Base-by-base conservation (phyloP, 208 protist genomes). In the Leishmania guyanensis region DNA sequence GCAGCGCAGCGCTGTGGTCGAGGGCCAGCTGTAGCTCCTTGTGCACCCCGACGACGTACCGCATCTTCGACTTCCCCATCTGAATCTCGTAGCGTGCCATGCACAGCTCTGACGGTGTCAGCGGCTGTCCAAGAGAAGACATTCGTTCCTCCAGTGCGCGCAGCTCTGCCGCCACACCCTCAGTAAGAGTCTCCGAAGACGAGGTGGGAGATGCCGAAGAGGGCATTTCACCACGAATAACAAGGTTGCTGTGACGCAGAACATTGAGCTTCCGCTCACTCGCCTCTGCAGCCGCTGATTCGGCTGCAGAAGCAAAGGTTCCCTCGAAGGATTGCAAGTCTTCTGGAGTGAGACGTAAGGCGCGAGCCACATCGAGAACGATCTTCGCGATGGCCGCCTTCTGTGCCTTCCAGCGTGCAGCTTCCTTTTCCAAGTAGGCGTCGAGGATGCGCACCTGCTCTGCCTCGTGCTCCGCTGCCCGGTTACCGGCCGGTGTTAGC, bases 1-100 rank as follows among this genome's bases (percentile, higher is more conserved):
- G 64, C 20, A 94, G 76, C 9, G 77, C 43, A 16, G 77, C 71
- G 56, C 88, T 89, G 51, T 60, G 56, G 71, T 96, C 88, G 12
- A 98, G 78, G 9, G 91, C 90, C 1, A 80, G 22, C 77, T 94
- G 89, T 33, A 98, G 65, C 43, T 96, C 92, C 69, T 77, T 83
- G 78, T 98, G 93, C 29, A 98, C 76, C 5, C 94, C 94, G 4
- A 98, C 92, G 29, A 95, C 87, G 78, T 98, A 98, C 16, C 94
- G 93, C 93, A 98, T 94, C 43, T 78, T 88, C 26, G 84, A 92
- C 51, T 93, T 90, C 14, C 79, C 76, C 80, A 96, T 82, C 16
- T 90, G 62, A 26, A 98, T 84, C 83, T 98, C 94, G 73, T 91
- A 94, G 26, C 89, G 82, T 0, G 94, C 94, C 85, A 98, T 88